phyloP scores from a whole-genome alignment of 768 basidiomycete genomes.

The Pleurotus pulmonarius region DNA sequence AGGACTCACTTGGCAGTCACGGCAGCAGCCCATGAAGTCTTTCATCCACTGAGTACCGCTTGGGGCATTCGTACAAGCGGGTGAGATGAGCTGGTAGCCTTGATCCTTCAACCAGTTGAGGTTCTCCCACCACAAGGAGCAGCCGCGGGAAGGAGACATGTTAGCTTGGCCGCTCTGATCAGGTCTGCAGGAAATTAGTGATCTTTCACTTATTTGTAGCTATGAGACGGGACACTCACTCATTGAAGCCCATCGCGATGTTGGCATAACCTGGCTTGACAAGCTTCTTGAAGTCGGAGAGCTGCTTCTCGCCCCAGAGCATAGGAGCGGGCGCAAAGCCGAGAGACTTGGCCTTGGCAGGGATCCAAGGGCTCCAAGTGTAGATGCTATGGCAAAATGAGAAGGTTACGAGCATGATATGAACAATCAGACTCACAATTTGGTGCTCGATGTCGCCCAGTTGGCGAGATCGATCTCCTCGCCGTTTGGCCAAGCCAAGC shows the following conservation, averaged over 20 bases:
- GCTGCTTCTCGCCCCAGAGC: conserved; percentile 65
- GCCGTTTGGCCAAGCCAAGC: conserved; percentile 66
- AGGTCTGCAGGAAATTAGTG: conserved; percentile 45
- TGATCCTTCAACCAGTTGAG: conserved; percentile 50
- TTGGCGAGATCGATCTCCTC: conserved; percentile 43
- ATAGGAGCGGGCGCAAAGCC: conserved; percentile 60
- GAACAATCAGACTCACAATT: conserved; percentile 29
- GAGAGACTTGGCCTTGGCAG: conserved; percentile 32
- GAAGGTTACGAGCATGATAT: not conserved
- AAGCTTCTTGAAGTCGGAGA: conserved; percentile 39
- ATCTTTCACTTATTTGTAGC: too few species aligned
- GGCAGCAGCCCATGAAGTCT: conserved; percentile 38
- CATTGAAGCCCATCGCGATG: conserved; percentile 62
- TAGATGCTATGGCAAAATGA: conserved; percentile 40
- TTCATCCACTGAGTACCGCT: conserved; percentile 63
- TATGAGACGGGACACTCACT: too few species aligned
- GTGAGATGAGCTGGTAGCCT: conserved; percentile 60
- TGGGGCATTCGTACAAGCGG: conserved; percentile 63
- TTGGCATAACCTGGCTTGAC: conserved; percentile 51
- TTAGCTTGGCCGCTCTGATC: conserved; percentile 62
- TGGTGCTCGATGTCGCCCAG: conserved; percentile 44
- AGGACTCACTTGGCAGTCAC: conserved; percentile 33
- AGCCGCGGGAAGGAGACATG: conserved; percentile 47
- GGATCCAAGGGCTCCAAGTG: conserved; percentile 60
- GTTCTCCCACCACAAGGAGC: conserved; percentile 55